A percentile compares a stretch with the other conserved stretches of the same genome.
phyloP scores from a whole-genome alignment of 805 yeast species.

The Yamadazyma insecticola region DNA sequence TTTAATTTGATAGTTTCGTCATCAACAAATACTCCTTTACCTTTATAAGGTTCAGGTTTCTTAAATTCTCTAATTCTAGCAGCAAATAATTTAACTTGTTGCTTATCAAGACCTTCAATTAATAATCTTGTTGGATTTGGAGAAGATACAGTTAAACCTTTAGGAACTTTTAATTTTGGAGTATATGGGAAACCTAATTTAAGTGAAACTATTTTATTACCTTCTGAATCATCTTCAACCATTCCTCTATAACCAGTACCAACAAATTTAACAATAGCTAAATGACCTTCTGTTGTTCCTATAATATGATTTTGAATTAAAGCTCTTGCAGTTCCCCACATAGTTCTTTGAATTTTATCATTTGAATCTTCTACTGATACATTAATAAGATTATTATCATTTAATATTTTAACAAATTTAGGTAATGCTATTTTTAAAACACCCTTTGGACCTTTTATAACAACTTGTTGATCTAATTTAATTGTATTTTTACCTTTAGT shows the following conservation, averaged over 20 bases:
- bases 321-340: constrained; percentile 95
- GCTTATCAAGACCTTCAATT: constrained; percentile 84
- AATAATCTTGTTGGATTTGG: constrained; percentile 86
- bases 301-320: constrained; percentile 68
- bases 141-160: constrained; percentile 63
- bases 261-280: constrained; percentile 79
- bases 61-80: constrained; percentile 80
- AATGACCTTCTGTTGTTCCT: constrained; percentile 93
- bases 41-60: constrained; percentile 98
- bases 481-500: constrained; percentile 63
- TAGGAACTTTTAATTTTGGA: constrained; percentile 74
- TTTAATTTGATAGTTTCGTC: constrained; percentile 87
- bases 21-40: constrained; percentile 92
- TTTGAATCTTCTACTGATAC: constrained; percentile 56
- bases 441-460: constrained; percentile 78
- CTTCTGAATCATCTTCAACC: constrained; percentile 50
- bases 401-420: constrained; percentile 52
- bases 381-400: constrained; percentile 31
- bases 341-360: constrained; percentile 66
- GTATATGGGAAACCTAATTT: constrained; percentile 86
- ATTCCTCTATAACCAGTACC: constrained; percentile 97
- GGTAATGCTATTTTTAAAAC: constrained; percentile 61
- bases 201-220: constrained; percentile 57
- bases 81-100: constrained; percentile 82
- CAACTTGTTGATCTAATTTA: constrained; percentile 53